These are phyloP conservation scores for Camellia japonica DNA, from an alignment of 148 eudicot species.

Conservation along the genomic window DNA sequence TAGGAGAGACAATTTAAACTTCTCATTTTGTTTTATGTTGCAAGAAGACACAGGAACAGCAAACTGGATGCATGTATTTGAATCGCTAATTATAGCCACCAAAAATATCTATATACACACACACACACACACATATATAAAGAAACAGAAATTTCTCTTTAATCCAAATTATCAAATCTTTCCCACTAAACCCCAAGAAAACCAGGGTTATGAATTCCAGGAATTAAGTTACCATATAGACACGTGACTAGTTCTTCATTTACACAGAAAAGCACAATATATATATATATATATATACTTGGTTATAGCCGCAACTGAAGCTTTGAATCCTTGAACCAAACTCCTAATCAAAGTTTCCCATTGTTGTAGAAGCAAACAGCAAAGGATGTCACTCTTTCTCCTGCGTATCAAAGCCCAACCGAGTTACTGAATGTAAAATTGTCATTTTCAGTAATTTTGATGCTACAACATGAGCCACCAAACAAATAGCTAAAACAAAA, in stretches of 20 bases:
- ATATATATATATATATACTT: conserved; percentile 10
- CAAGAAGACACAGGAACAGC: no score
- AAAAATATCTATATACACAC: background rate
- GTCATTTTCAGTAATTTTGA: background rate
- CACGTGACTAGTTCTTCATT: conserved; percentile 4
- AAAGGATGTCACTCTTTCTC: conserved; percentile 1
- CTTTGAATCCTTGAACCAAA: background rate
- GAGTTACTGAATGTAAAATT: background rate
- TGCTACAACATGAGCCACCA: background rate
- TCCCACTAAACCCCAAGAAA: background rate
- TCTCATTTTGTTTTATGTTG: no score
- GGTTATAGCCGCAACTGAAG: background rate
- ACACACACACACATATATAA: background rate
- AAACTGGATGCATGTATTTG: no score
- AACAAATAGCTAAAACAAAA: background rate
- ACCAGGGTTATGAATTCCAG: conserved; percentile 5
- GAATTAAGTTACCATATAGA: background rate
- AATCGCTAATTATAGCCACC: background rate
- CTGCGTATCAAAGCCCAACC: conserved; percentile 9
- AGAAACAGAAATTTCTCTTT: background rate
- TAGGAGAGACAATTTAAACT: no score
- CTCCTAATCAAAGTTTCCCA: background rate
- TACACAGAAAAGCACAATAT: conserved; percentile 4
- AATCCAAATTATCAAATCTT: background rate
- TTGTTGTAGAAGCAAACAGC: conserved; percentile 1